Evolutionary conservation across 352 stramenopile species (phyloP), one percentile per base, ranked within the genome.

Genomic region (Synura sp.): DNA sequence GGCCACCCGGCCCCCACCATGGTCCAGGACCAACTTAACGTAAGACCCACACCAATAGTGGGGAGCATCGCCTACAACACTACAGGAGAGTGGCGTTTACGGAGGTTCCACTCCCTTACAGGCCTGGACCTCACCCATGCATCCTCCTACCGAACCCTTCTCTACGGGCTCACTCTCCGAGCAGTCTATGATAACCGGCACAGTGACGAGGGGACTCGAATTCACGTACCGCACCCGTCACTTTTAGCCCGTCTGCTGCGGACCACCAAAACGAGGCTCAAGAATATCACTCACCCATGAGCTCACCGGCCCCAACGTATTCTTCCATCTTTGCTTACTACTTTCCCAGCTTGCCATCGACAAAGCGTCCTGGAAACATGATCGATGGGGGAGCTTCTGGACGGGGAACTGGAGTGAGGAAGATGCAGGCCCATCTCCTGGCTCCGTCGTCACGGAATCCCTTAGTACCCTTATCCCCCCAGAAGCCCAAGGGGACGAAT

Each of bases 91-190:
- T 71, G 57, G 57, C 25, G 5, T 36, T 9, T 71, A 29, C 15
- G 25, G 25, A 7, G 57, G 53, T 67, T 67, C 57, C 25, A 71
- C 17, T 17, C 57, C n/a, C n/a, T n/a, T n/a, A n/a, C n/a, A n/a
- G n/a, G n/a, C n/a, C n/a, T n/a, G n/a, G n/a, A n/a, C n/a, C n/a
- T n/a, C n/a, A n/a, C n/a, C n/a, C n/a, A n/a, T 25, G 5, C 57
- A 25, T 71, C 57, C 57, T 71, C 57, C 57, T 25, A 71, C 57
- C 57, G 57, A 3, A 71, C 57, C 57, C 57, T 71, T 7, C 57
- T 71, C 57, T 71, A 71, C 25, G 57, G 5, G 5, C 57, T 71
- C 57, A 71, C 25, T 31, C 57, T 71, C 25, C 57, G 57, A 71
- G 57, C 57, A 7, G 57, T 71, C 29, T 71, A 7, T 31, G 57